These are phyloP conservation scores for Thraustotheca clavata DNA, from an alignment of 352 stramenopile genomes.

Conservation along the genomic window DNA sequence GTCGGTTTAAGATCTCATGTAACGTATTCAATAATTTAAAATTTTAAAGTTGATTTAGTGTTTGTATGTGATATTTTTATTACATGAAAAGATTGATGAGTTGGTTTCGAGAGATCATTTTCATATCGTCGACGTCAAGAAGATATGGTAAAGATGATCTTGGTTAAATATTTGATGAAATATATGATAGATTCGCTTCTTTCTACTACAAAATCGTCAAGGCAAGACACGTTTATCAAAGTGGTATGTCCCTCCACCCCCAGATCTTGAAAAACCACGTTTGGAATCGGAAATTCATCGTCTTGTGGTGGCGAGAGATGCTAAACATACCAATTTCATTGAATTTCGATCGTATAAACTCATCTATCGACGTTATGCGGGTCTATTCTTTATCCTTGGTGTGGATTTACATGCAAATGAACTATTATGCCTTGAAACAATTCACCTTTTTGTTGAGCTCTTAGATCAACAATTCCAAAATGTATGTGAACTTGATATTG, in stretches of 20 bases:
- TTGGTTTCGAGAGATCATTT: too few relatives aligned
- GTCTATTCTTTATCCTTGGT: conserved; percentile 97
- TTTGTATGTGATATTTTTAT: too few relatives aligned
- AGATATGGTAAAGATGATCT: too few relatives aligned
- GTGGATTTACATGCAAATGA: conserved; percentile 97
- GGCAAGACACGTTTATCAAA: conserved; percentile 99
- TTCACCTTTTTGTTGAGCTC: conserved; percentile 98
- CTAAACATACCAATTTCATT: conserved; percentile 93
- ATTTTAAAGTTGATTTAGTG: too few relatives aligned
- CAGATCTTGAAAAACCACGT: conserved; percentile 73
- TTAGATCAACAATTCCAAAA: conserved; percentile 98
- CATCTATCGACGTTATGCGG: conserved; percentile 97
- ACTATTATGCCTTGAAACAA: conserved; percentile 95
- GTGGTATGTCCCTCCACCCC: conserved; percentile 90
- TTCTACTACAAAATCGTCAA: conserved; percentile 98
- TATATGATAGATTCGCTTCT: conserved; percentile 91
- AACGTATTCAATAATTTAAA: too few relatives aligned
- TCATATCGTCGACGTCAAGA: too few relatives aligned
- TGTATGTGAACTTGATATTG: conserved; percentile 97
- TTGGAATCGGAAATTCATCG: conserved; percentile 89
- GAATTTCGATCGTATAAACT: conserved; percentile 98
- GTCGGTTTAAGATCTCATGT: too few relatives aligned
- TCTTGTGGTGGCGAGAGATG: conserved; percentile 80
- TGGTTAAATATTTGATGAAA: too few relatives aligned
- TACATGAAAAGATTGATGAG: too few relatives aligned